Evolutionary conservation across 2,329 filamentous ascomycete species (phyloP), one percentile per base, ranked within the genome.

Genomic region (Botryotinia calthae): DNA sequence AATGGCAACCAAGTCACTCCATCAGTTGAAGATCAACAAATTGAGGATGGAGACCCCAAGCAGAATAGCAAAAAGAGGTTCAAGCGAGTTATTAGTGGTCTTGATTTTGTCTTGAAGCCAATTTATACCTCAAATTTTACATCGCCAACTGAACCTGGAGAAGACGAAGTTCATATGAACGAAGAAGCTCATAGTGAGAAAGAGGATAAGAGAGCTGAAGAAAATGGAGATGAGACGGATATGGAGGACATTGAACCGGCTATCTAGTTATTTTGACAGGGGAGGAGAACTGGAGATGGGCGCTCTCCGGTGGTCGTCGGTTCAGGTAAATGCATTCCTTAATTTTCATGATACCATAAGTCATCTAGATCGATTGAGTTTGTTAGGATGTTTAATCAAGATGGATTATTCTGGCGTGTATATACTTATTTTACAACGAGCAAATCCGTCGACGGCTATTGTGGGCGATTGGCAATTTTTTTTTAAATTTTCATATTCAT

Each of bases 1-100:
- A 75, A 84, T 22, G 88, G 88, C 22, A 82, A 83, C 5, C 87
- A 90, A 79, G 84, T 90, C 48, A 91, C 88, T 9, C 88, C 88
- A 0, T 88, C 86, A 20, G 81, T 90, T 31, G 79, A 79, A n/a
- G 81, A 84, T 40, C 87, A 89, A 79, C 76, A 82, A 70, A 74
- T 86, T n/a, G 87, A 90, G 77, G 84, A 84, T 16, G 78, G 78
- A 22, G 51, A 72, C 14, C 75, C 77, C 4, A 75, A 73, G 54
- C 64, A 75, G 8, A 78, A 78, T 31, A 80, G 79, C 48, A 65
- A 68, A 18, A 74, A 71, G 34, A 75, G 79, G 44, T 78, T 77
- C 56, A 67, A 63, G 22, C 72, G 73, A 70, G 70, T 69, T 42
- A 61, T 73, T 10, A 65, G 68, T 10, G 74, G 74, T 51, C 46